A percentile compares a stretch with the other conserved stretches of the same genome.
Evolutionary conservation across 2,329 filamentous ascomycete species (phyloP).

Genomic region (Alternaria brassicicola): DNA sequence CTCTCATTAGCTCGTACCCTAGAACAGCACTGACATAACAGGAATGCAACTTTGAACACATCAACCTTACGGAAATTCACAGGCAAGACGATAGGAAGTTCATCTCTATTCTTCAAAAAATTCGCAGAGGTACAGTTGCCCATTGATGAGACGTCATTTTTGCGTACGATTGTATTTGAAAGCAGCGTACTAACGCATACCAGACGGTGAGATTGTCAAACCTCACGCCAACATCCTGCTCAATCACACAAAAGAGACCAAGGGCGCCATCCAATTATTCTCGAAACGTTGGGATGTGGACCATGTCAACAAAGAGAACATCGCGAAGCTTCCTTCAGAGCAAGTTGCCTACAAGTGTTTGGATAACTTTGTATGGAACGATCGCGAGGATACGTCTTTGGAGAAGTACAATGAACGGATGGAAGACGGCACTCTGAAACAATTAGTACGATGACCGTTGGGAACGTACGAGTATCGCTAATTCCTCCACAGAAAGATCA

Average conservation of each 20-base stretch:
- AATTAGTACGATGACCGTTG: constrained; percentile 11
- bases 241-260: constrained; percentile 52
- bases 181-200: not conserved
- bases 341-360: constrained; percentile 39
- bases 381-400: constrained; percentile 26
- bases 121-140: constrained; percentile 54
- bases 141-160: not conserved
- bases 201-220: constrained; percentile 36
- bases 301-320: constrained; percentile 42
- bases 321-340: constrained; percentile 36
- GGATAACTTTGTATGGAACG: constrained; percentile 53
- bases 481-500: constrained; percentile 48
- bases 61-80: constrained; percentile 62
- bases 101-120: constrained; percentile 62
- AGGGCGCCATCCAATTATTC: constrained; percentile 55
- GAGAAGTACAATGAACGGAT: constrained; percentile 14
- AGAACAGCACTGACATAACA: constrained; percentile 11
- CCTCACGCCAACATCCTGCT: constrained; percentile 54
- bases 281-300: constrained; percentile 48
- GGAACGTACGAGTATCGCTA: not conserved
- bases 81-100: constrained; percentile 63
- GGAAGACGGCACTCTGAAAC: constrained; percentile 26
- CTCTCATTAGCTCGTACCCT: too few relatives aligned
- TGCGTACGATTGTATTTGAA: not conserved
- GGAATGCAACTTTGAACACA: constrained; percentile 59